Evolutionary conservation across 495 filamentous ascomycete species (phyloP), one percentile per base, ranked within the genome.

Genomic region (Astrothelium subdiscretum): DNA sequence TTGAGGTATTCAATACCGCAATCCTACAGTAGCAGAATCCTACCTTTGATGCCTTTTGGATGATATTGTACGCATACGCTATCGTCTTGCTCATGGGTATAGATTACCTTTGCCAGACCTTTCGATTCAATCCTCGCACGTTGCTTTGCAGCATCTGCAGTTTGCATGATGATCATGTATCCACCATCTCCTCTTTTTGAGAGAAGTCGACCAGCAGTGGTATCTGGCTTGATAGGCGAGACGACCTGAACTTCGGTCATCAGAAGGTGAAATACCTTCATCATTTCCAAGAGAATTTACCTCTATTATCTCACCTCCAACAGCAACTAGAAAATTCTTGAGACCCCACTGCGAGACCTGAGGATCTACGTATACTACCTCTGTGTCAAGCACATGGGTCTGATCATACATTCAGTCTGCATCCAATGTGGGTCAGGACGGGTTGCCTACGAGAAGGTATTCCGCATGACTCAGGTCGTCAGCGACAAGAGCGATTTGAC

Each of bases 161-260:
- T 70, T 61, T 70, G 68, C 70, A 72, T 72, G 35, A 72, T 71
- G 58, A 72, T 63, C 70, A 72, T 72, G 63, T 72, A 72, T 24
- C 70, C 70, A 12, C 68, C 68, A 38, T 72, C 70, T 26, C 70
- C 69, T 35, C 68, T 31, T 59, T 69, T 69, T 1, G 62, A n/a
- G 42, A 72, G 64, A 5, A 71, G 59, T 6, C 70, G 63, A 11
- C 68, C 67, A 24, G 69, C 67, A 2, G 68, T 71, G 0, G 68
- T 72, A 10, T 58, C 52, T 22, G 42, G 15, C 63, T 62, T 51
- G n/a, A 62, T 63, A 24, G 70, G 68, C 5, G 68, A 54, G 12
- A 69, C 66, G 2, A 72, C 65, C 65, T 63, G 20, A 15, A 59
- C 2, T 27, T 22, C 52, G 5, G 15, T 51, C 6, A 29, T 63